Conservation (phyloP, 169 alveolate genomes). For the Plasmodium fragile region DNA sequence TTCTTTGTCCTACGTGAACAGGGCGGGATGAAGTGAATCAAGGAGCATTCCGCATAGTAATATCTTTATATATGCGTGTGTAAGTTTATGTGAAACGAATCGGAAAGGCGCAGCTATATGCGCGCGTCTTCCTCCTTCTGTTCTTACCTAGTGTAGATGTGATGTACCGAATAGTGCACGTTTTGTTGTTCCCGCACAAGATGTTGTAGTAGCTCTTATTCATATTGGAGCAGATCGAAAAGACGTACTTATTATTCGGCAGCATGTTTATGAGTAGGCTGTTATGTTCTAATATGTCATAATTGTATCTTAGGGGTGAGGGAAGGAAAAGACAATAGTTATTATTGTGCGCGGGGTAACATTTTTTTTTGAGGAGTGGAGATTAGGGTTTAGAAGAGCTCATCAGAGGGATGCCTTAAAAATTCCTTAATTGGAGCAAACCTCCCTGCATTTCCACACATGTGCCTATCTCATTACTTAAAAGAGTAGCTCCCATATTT, state of each 20-base stretch:
- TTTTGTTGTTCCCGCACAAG: slow-evolving; percentile 45
- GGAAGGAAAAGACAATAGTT: neutral
- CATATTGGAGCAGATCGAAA: slow-evolving; percentile 66
- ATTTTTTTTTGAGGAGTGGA: neutral
- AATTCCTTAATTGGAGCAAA: too few relatives aligned
- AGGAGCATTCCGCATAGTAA: neutral
- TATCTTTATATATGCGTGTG: neutral
- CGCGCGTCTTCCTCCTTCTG: neutral
- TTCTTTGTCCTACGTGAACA: slow-evolving; percentile 24
- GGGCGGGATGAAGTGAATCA: neutral
- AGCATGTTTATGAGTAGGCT: slow-evolving; percentile 34
- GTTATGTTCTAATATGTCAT: slow-evolving; percentile 62
- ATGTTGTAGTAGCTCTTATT: slow-evolving; percentile 54
- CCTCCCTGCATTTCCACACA: neutral
- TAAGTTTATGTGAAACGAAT: neutral
- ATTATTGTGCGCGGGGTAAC: neutral
- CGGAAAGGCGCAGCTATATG: neutral
- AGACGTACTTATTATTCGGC: slow-evolving; percentile 52
- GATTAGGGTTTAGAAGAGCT: neutral
- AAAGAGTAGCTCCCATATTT: slow-evolving; percentile 63
- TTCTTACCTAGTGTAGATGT: slow-evolving; percentile 69
- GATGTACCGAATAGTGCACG: slow-evolving; percentile 48
- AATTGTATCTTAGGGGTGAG: slow-evolving; percentile 25
- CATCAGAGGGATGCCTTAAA: neutral
- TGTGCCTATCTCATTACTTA: slow-evolving; percentile 29